phyloP scores from a whole-genome alignment of 441 rosid species.

The Croton laevigatus region DNA sequence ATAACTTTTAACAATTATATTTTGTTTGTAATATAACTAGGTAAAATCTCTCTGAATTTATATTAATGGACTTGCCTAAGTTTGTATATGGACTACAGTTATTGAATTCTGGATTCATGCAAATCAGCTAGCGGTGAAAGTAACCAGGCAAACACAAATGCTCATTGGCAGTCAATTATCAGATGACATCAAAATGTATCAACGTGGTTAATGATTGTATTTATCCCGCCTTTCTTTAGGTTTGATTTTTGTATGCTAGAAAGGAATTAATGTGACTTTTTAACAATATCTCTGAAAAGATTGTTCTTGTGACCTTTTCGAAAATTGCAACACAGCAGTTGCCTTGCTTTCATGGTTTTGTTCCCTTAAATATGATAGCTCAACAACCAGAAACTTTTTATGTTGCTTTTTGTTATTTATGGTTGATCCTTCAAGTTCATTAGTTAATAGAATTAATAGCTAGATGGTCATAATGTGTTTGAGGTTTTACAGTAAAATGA shows the following conservation, averaged over 20 bases:
- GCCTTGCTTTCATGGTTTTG: not conserved
- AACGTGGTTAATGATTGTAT: not conserved
- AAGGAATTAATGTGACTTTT: not conserved
- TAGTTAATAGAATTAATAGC: not conserved
- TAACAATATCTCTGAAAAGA: not conserved
- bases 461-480: conserved; percentile 1
- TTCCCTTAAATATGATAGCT: not conserved
- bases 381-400: not conserved
- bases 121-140: not conserved
- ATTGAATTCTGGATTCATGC: not conserved
- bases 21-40: not conserved
- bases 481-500: conserved; percentile 3
- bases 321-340: conserved; percentile 9
- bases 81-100: not conserved
- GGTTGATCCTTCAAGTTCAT: not conserved
- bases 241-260: not conserved
- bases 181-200: not conserved
- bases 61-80: not conserved
- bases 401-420: not conserved
- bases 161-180: not conserved
- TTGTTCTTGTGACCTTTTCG: not conserved
- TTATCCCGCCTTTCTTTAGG: not conserved
- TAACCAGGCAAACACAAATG: conserved; percentile 6
- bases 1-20: not conserved
- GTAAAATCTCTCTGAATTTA: not conserved